Conservation (phyloP, 129 eudicot genomes). For the Solidago caesia region DNA sequence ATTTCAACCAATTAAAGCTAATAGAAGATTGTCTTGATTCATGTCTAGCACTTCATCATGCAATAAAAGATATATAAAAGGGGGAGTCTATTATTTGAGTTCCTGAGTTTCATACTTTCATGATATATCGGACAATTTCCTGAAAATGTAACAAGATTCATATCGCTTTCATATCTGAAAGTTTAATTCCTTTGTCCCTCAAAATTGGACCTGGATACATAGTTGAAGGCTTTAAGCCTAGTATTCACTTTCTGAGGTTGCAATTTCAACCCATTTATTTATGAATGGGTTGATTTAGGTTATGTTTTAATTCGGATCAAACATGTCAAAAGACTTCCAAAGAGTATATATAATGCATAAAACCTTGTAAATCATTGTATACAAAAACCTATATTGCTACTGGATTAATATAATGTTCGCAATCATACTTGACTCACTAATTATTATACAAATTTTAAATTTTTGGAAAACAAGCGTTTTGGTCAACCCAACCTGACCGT, state of each 20-base stretch:
- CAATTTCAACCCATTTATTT: neutral
- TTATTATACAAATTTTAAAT: neutral
- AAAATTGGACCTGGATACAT: neutral
- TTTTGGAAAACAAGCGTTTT: neutral
- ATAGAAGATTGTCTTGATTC: neutral
- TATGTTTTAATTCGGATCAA: conserved; percentile 3
- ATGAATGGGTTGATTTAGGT: neutral
- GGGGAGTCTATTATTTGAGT: neutral
- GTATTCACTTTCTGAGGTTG: neutral
- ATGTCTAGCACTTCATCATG: neutral
- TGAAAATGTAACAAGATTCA: neutral
- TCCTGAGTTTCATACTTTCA: neutral
- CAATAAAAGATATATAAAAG: neutral
- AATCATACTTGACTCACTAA: neutral
- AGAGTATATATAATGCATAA: neutral
- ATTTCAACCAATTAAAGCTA: neutral
- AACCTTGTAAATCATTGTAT: neutral
- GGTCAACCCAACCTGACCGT: neutral
- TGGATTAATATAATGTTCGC: neutral
- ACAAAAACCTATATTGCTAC: neutral
- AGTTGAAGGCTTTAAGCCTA: neutral
- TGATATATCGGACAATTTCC: neutral
- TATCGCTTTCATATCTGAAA: neutral
- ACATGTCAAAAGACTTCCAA: neutral
- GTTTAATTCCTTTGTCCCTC: neutral